Base-by-base conservation (phyloP, 1,139 yeast genomes). In the Pichia sp. region DNA sequence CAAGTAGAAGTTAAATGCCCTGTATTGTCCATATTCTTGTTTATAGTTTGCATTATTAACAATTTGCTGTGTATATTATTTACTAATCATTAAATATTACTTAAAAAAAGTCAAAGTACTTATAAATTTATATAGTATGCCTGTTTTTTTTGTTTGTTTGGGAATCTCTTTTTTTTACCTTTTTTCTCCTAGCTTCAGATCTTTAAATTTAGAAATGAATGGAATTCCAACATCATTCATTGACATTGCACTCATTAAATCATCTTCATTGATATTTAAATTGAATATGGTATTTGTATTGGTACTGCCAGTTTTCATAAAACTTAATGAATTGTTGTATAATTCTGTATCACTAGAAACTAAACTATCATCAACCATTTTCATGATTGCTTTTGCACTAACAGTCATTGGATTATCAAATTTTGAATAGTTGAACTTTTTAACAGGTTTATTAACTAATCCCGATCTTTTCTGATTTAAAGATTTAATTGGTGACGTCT, bases 301-400 rank as follows among this genome's bases (percentile, higher is more conserved):
- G n/a, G 16, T 20, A 11, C 13, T 13, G 20, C 25, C 4, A 15
- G 20, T 23, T 36, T 23, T 39, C 13, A 49, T 20, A 8, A 55
- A 47, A 15, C 61, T 58, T 12, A 52, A 56, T 5, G 62, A 55
- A 12, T 47, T 41, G 24, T 50, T 53, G 44, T 58, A 60, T 4
- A 57, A 26, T 35, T 64, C 68, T 11, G 65, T 63, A 49, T 65
- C 69, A 45, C 66, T 62, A 3, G 66, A 62, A 20, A 65, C 65
- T 34, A 65, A 54, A 22, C 68, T 62, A 35, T 64, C 66, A 47
- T 65, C 69, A 37, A 65, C 68, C 68, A 65, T 65, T 22, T 60
- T 57, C 55, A 65, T 51, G 6, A 65, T 64, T 1, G 64, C 68
- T 39, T 59, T 60, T 8, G 66, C 66, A 7, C 66, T 60, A 15